Conservation (phyloP, 2,329 filamentous ascomycete genomes). For the Zymoseptoria pseudotritici region DNA sequence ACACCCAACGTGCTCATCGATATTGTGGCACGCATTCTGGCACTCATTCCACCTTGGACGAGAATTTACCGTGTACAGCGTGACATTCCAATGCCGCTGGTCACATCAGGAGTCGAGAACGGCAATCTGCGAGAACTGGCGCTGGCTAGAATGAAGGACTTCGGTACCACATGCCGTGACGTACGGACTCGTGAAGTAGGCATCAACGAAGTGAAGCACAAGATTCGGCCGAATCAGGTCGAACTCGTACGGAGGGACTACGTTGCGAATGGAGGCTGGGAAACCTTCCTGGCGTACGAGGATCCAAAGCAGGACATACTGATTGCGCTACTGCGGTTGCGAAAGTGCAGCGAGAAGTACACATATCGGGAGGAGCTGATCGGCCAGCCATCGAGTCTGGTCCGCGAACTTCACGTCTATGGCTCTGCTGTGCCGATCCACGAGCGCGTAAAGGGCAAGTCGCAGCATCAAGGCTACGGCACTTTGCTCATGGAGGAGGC, state of each 20-base stretch:
- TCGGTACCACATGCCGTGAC: constrained; percentile 92
- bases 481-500: constrained; percentile 97
- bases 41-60: constrained; percentile 93
- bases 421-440: constrained; percentile 96
- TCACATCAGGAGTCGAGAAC: constrained; percentile 97
- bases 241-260: constrained; percentile 94
- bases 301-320: constrained; percentile 98
- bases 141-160: constrained; percentile 97
- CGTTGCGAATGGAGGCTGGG: constrained; percentile 91
- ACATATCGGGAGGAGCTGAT: constrained; percentile 85
- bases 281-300: constrained; percentile 96
- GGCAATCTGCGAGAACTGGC: constrained; percentile 91
- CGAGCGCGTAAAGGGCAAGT: constrained; percentile 88
- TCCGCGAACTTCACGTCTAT: constrained; percentile 93
- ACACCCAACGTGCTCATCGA: constrained; percentile 95
- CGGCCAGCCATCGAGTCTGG: constrained; percentile 81
- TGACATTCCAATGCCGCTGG: constrained; percentile 98
- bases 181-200: constrained; percentile 94
- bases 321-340: constrained; percentile 77
- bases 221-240: constrained; percentile 92
- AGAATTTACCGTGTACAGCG: constrained; percentile 96
- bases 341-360: constrained; percentile 85
- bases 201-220: constrained; percentile 98
- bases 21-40: constrained; percentile 90
- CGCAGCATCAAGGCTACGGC: constrained; percentile 96